Conservation (phyloP, 2,329 filamentous ascomycete genomes). For the Scedosporium dehoogii region DNA sequence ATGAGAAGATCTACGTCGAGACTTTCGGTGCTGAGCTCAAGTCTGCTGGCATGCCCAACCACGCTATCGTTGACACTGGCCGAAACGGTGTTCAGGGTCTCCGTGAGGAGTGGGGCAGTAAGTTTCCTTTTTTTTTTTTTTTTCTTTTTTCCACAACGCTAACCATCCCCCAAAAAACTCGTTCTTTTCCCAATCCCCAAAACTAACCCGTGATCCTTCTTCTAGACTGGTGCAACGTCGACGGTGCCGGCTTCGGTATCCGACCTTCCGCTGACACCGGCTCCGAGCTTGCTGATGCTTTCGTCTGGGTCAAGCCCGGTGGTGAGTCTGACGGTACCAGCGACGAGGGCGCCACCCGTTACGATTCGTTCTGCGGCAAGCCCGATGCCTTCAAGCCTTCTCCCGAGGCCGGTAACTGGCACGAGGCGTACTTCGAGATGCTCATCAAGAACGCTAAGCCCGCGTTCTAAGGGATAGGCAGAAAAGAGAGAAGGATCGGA, state of each 20-base stretch:
- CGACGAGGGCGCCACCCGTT: conserved; percentile 22
- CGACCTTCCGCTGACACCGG: conserved; percentile 48
- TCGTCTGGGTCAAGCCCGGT: conserved; percentile 59
- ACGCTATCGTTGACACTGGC: conserved; percentile 32
- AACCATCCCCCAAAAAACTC: neutral
- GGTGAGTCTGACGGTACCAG: conserved; percentile 37
- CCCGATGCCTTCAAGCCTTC: conserved; percentile 34
- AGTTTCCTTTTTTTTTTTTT: neutral
- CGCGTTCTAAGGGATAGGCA: neutral
- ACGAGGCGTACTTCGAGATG: conserved; percentile 16
- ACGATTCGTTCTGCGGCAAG: conserved; percentile 28
- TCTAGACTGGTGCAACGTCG: conserved; percentile 51
- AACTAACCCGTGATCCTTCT: conserved; percentile 28
- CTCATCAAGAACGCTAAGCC: conserved; percentile 13
- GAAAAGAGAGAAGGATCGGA: neutral
- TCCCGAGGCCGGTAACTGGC: conserved; percentile 41
- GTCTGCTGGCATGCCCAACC: conserved; percentile 28
- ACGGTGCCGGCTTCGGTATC: conserved; percentile 49
- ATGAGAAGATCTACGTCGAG: conserved; percentile 31
- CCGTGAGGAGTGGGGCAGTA: conserved; percentile 29
- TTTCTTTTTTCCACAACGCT: neutral
- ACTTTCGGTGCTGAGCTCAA: conserved; percentile 27
- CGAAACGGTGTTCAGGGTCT: conserved; percentile 30
- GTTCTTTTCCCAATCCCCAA: neutral
- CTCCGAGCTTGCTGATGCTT: conserved; percentile 46